Conservation (phyloP, 768 basidiomycete genomes). For the Tylopilus sp. region DNA sequence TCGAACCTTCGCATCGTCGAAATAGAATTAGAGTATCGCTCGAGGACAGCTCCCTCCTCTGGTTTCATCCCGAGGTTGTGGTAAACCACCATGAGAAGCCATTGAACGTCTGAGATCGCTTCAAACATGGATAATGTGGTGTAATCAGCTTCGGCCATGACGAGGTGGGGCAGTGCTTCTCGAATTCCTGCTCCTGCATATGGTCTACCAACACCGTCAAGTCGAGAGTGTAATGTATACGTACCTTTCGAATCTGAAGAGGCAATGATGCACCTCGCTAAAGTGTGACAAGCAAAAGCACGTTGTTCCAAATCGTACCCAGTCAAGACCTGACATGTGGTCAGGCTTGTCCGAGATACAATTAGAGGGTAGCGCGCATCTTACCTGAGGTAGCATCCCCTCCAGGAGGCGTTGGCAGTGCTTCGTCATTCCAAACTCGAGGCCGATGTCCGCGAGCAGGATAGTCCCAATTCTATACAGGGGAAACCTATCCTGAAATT, state of each 20-base stretch:
- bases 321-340: slow-evolving; percentile 51
- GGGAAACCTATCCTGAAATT: slow-evolving; percentile 67
- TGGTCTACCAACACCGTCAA: slow-evolving; percentile 14
- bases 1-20: slow-evolving; percentile 41
- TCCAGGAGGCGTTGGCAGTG: slow-evolving; percentile 63
- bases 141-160: slow-evolving; percentile 67
- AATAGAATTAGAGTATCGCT: slow-evolving; percentile 46
- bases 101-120: slow-evolving; percentile 66
- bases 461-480: slow-evolving; percentile 67
- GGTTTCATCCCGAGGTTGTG: slow-evolving; percentile 58
- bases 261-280: slow-evolving; percentile 73
- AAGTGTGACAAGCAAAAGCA: slow-evolving; percentile 67
- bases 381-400: slow-evolving; percentile 80
- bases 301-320: slow-evolving; percentile 76
- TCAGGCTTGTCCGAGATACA: background rate
- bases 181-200: slow-evolving; percentile 36
- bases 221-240: slow-evolving; percentile 12
- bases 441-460: slow-evolving; percentile 71
- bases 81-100: slow-evolving; percentile 65
- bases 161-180: slow-evolving; percentile 59
- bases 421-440: slow-evolving; percentile 75
- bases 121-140: slow-evolving; percentile 51
- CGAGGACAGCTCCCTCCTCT: slow-evolving; percentile 54
- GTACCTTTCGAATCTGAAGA: slow-evolving; percentile 47
- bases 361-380: slow-evolving; percentile 9